These are phyloP conservation scores for Gonapodya prolifera DNA, from an alignment of 192 early-diverging fungal species.

Conservation along the genomic window DNA sequence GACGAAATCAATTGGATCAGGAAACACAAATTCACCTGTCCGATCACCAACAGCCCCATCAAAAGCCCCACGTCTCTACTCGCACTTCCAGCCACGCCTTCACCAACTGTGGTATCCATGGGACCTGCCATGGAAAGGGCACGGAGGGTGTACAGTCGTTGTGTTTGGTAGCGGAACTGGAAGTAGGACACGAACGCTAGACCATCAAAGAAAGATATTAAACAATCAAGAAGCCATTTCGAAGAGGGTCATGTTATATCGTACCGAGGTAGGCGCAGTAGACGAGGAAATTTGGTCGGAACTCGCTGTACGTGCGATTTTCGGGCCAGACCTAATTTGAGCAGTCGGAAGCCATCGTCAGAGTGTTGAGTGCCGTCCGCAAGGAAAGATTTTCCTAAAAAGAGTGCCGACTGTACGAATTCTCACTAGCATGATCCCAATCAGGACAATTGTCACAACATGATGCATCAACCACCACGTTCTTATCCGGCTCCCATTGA, in stretches of 20 bases:
- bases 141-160: neutral
- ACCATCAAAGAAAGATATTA: no score
- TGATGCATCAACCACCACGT: constrained; percentile 3
- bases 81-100: neutral
- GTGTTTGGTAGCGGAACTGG: constrained; percentile 1
- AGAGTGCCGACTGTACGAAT: no score
- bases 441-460: neutral
- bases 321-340: neutral
- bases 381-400: no score
- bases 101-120: neutral
- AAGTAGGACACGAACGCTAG: neutral
- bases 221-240: neutral
- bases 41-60: neutral
- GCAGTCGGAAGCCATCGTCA: no score
- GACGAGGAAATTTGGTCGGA: neutral
- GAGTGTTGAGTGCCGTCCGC: no score
- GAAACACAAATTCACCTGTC: neutral
- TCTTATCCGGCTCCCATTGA: neutral
- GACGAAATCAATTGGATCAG: no score
- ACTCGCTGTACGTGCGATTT: neutral
- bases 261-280: neutral
- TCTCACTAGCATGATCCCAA: neutral
- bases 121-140: neutral
- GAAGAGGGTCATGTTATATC: neutral
- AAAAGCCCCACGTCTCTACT: neutral